Conservation (phyloP, 2,329 filamentous ascomycete genomes). For the Macrophomina phaseolina region DNA sequence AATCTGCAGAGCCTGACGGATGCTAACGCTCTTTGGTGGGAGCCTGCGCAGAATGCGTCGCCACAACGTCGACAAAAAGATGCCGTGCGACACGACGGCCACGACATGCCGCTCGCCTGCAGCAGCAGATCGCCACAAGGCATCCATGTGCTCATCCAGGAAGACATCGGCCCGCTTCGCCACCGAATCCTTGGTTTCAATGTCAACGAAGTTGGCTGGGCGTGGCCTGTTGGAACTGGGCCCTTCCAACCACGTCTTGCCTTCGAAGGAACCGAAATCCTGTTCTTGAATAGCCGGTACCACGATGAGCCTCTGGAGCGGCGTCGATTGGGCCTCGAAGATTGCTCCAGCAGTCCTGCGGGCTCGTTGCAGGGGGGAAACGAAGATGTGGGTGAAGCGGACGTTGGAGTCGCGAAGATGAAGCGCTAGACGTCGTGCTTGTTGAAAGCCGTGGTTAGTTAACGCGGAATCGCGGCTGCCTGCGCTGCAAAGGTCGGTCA, state of each 20-base stretch:
- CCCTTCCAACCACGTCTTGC: slow-evolving; percentile 59
- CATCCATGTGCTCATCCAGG: slow-evolving; percentile 63
- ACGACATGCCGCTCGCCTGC: slow-evolving; percentile 50
- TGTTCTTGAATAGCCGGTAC: slow-evolving; percentile 66
- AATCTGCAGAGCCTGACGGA: slow-evolving; percentile 51
- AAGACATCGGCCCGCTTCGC: slow-evolving; percentile 68
- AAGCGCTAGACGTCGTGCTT: slow-evolving; percentile 73
- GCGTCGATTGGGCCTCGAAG: slow-evolving; percentile 57
- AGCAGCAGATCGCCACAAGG: slow-evolving; percentile 19
- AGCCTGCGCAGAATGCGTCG: slow-evolving; percentile 65
- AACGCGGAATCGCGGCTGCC: slow-evolving; percentile 80
- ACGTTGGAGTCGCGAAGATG: slow-evolving; percentile 70
- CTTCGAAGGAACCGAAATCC: slow-evolving; percentile 75
- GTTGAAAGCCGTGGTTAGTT: slow-evolving; percentile 80
- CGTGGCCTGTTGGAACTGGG: slow-evolving; percentile 45
- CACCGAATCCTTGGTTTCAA: slow-evolving; percentile 74
- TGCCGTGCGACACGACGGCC: slow-evolving; percentile 80
- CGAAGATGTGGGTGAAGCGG: slow-evolving; percentile 72
- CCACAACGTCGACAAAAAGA: slow-evolving; percentile 76
- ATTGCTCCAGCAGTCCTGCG: slow-evolving; percentile 73
- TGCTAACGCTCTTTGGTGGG: slow-evolving; percentile 50
- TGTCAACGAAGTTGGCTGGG: slow-evolving; percentile 55
- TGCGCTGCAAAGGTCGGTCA: slow-evolving; percentile 60
- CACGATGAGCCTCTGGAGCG: slow-evolving; percentile 11
- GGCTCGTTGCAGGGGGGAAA: slow-evolving; percentile 79